Conservation (phyloP, 2,329 filamentous ascomycete species). For the Paecilomyces dactylethromorphus region DNA sequence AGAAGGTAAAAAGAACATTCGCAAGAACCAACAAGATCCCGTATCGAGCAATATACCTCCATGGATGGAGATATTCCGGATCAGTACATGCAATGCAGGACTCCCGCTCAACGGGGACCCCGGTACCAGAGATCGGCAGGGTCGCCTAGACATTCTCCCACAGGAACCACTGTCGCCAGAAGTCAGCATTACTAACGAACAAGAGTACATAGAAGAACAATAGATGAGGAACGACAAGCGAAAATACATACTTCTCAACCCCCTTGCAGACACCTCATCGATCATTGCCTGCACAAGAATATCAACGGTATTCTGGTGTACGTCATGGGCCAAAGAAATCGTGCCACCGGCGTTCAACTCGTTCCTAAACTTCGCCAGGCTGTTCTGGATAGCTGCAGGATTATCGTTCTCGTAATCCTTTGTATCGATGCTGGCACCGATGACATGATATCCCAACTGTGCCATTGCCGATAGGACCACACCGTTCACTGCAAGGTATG, state of each 20-base stretch:
- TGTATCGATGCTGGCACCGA: constrained; percentile 37
- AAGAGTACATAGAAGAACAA: not conserved
- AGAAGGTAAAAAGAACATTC: not conserved
- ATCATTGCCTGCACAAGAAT: constrained; percentile 27
- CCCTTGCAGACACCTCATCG: constrained; percentile 31
- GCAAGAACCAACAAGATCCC: not conserved
- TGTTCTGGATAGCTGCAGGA: constrained; percentile 19
- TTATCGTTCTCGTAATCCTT: constrained; percentile 35
- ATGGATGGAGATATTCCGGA: not conserved
- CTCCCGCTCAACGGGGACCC: constrained; percentile 2
- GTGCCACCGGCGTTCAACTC: constrained; percentile 25
- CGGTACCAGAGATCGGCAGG: constrained; percentile 48
- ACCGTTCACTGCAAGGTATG: constrained; percentile 33
- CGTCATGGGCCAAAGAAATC: constrained; percentile 32
- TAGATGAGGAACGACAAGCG: not conserved
- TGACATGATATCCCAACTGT: constrained; percentile 40
- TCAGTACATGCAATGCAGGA: not conserved
- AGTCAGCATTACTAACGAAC: not conserved
- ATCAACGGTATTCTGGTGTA: constrained; percentile 29
- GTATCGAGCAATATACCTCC: not conserved
- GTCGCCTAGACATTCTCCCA: constrained; percentile 54
- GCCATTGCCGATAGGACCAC: constrained; percentile 28
- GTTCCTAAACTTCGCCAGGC: constrained; percentile 23
- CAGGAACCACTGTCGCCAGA: constrained; percentile 39
- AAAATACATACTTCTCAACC: constrained; percentile 26